phyloP scores from a whole-genome alignment of 164 flowering plant genomes.

The Echeveria elegans region DNA sequence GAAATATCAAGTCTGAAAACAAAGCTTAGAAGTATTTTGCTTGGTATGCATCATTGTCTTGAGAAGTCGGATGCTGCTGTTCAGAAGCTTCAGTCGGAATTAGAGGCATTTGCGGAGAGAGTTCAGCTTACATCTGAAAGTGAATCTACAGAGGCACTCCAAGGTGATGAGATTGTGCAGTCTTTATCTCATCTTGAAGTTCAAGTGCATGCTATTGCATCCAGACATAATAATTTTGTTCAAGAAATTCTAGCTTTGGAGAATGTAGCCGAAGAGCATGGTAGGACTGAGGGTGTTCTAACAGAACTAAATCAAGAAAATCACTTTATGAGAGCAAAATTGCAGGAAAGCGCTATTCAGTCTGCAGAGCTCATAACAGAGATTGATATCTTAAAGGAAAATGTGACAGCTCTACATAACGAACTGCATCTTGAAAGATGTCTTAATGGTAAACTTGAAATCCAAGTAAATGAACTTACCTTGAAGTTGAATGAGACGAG shows the following conservation, averaged over 20 bases:
- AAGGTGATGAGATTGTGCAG: slow-evolving; percentile 31
- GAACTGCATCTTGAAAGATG: slow-evolving; percentile 45
- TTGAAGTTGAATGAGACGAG: slow-evolving; percentile 27
- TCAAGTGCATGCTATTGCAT: slow-evolving; percentile 40
- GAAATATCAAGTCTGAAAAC: slow-evolving; percentile 34
- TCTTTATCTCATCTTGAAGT: slow-evolving; percentile 40
- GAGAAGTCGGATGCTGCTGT: slow-evolving; percentile 31
- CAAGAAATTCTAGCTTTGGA: slow-evolving; percentile 37
- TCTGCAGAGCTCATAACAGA: slow-evolving; percentile 37
- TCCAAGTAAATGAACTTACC: slow-evolving; percentile 31
- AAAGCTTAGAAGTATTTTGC: slow-evolving; percentile 33
- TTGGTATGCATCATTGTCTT: slow-evolving; percentile 28
- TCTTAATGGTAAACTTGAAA: slow-evolving; percentile 34
- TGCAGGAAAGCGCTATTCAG: slow-evolving; percentile 41
- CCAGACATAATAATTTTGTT: slow-evolving; percentile 33
- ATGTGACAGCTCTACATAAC: slow-evolving; percentile 24
- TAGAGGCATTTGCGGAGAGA: slow-evolving; percentile 40
- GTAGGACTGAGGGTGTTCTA: slow-evolving; percentile 21
- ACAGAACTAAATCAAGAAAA: slow-evolving; percentile 29
- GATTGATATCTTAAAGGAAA: slow-evolving; percentile 31
- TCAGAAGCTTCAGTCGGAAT: slow-evolving; percentile 46
- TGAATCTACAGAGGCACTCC: slow-evolving; percentile 35
- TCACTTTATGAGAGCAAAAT: slow-evolving; percentile 22
- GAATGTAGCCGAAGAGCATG: slow-evolving; percentile 37
- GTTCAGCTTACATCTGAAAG: slow-evolving; percentile 34